Evolutionary conservation across 78 protist species (phyloP).

Genomic region (Dictyostelium intermedium): DNA sequence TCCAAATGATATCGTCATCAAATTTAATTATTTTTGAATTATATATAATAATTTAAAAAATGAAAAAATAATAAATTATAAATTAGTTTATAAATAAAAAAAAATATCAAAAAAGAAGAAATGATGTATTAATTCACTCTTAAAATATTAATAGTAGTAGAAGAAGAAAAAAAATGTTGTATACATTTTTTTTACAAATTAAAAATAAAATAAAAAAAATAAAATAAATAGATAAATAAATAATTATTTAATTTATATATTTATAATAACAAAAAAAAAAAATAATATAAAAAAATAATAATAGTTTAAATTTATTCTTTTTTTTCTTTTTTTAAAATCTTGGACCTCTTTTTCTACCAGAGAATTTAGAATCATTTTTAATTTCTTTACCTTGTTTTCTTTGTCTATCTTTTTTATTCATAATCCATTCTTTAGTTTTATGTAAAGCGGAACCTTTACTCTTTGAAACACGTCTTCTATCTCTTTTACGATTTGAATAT

Average conservation of each 20-base stretch:
- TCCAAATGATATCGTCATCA: neutral
- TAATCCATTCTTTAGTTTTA: conserved; percentile 84
- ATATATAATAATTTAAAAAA: no score
- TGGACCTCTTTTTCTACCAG: conserved; percentile 89
- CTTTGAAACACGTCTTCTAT: conserved; percentile 1
- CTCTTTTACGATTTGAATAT: conserved; percentile 54
- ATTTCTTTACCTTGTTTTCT: conserved; percentile 89
- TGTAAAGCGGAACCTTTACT: neutral
- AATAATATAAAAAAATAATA: neutral
- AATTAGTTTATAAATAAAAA: no score
- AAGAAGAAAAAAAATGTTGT: neutral
- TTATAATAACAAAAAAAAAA: neutral
- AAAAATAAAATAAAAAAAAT: no score
- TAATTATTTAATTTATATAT: neutral
- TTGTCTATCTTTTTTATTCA: conserved; percentile 87
- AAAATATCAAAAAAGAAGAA: no score
- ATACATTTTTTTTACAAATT: no score
- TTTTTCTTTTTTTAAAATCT: neutral
- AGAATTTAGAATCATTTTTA: conserved; percentile 85
- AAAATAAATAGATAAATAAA: no score
- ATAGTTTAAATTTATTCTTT: neutral
- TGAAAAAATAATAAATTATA: no score
- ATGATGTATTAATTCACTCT: no score
- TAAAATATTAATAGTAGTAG: no score
- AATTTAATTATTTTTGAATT: no score